A percentile compares a stretch with the other conserved stretches of the same genome.
phyloP scores from a whole-genome alignment of 257 asterid species.

The Schizonepeta tenuifolia region DNA sequence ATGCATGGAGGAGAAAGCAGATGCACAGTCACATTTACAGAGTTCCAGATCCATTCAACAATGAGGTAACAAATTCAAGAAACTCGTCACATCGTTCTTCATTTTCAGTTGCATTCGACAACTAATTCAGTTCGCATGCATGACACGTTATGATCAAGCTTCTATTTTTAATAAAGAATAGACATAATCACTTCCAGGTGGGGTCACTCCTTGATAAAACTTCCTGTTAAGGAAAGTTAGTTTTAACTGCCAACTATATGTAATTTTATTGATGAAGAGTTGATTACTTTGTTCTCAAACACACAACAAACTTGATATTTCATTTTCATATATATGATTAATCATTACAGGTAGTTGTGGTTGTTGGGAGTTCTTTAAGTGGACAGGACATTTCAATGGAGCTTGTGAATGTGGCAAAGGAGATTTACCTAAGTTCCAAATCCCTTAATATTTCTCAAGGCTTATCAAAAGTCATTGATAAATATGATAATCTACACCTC shows the following conservation, averaged over 20 bases:
- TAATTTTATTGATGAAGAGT: conserved; percentile 18
- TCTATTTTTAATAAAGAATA: conserved; percentile 13
- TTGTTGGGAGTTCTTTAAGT: conserved; percentile 81
- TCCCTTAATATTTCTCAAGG: conserved; percentile 59
- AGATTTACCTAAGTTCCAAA: conserved; percentile 67
- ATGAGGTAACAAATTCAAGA: conserved; percentile 58
- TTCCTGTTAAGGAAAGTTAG: conserved; percentile 50
- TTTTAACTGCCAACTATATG: background rate
- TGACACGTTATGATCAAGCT: background rate
- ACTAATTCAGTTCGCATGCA: background rate
- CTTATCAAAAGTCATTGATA: conserved; percentile 68
- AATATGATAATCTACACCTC: conserved; percentile 58
- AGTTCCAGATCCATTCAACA: conserved; percentile 71
- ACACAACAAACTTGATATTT: conserved; percentile 9
- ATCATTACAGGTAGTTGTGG: conserved; percentile 72
- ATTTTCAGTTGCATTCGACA: background rate
- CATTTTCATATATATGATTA: background rate
- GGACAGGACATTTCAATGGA: conserved; percentile 89
- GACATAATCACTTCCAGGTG: background rate
- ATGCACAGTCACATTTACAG: conserved; percentile 84
- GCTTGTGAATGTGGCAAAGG: conserved; percentile 77
- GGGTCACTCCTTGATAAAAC: conserved; percentile 23
- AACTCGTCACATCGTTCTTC: conserved; percentile 3
- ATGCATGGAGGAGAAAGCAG: conserved; percentile 75
- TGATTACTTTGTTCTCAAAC: conserved; percentile 40